phyloP scores from a whole-genome alignment of 2,329 filamentous ascomycete genomes.

The Xylaria sp. region DNA sequence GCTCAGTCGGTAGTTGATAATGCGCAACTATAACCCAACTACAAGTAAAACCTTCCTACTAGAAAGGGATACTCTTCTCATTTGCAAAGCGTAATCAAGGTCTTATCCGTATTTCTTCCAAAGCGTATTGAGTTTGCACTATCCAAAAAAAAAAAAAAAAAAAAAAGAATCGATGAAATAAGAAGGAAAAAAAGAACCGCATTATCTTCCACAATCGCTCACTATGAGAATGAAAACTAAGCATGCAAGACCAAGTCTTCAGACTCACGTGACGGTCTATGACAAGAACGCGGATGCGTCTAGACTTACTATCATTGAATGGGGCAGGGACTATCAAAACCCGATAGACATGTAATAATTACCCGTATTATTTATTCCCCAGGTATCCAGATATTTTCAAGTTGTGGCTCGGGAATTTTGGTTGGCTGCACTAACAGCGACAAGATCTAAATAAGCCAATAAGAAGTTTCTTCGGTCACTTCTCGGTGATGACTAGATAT shows the following conservation, averaged over 20 bases:
- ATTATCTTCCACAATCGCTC: neutral
- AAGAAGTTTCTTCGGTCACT: neutral
- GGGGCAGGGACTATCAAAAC: conserved; percentile 4
- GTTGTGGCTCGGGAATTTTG: neutral
- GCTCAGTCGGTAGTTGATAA: no score
- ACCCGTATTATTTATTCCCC: conserved; percentile 25
- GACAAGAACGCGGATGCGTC: neutral
- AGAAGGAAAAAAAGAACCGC: neutral
- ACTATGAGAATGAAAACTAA: neutral
- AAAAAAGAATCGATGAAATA: no score
- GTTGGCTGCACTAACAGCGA: conserved; percentile 5
- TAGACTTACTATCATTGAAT: neutral
- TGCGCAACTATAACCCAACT: no score
- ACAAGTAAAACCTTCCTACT: no score
- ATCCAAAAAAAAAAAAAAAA: no score
- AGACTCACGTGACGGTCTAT: conserved; percentile 9
- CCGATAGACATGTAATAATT: neutral
- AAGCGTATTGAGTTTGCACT: no score
- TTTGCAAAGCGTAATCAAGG: no score
- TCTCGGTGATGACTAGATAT: neutral
- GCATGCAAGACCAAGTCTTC: neutral
- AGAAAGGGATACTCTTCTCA: no score
- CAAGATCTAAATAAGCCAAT: neutral
- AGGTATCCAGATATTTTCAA: neutral
- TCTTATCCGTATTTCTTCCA: no score